These are phyloP conservation scores for Macrocybe gigantea DNA, from an alignment of 768 basidiomycete species.

Conservation along the genomic window DNA sequence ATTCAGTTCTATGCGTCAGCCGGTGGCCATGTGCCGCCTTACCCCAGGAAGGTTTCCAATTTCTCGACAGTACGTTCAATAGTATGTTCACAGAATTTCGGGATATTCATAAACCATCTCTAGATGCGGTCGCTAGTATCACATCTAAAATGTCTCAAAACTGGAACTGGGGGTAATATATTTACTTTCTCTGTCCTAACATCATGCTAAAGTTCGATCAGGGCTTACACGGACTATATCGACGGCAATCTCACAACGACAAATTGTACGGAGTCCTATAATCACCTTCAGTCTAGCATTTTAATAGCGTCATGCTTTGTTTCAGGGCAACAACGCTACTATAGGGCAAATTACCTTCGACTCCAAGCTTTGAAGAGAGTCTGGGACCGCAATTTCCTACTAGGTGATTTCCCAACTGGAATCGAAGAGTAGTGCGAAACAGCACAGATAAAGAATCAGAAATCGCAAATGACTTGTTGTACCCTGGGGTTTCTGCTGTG, in stretches of 20 bases:
- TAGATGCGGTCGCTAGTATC: conserved; percentile 20
- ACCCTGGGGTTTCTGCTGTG: too few relatives aligned
- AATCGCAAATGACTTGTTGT: too few relatives aligned
- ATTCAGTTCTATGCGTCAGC: conserved; percentile 32
- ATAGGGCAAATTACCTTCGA: conserved; percentile 22
- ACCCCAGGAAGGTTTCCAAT: conserved; percentile 25
- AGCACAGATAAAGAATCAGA: too few relatives aligned
- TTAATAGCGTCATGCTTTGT: not conserved
- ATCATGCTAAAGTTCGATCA: not conserved
- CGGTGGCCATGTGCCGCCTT: conserved; percentile 16
- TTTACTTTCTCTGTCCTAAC: not conserved
- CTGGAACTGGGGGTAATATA: conserved; percentile 22
- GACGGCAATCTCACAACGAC: conserved; percentile 21
- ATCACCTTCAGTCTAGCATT: not conserved
- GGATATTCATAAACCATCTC: not conserved
- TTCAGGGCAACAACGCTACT: conserved; percentile 28
- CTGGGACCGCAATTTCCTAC: too few relatives aligned
- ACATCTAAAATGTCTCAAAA: conserved; percentile 18
- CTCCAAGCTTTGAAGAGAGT: conserved; percentile 23
- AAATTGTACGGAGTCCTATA: conserved; percentile 20
- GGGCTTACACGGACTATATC: conserved; percentile 31
- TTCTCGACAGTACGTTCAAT: conserved; percentile 23
- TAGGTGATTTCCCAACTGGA: too few relatives aligned
- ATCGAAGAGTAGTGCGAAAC: too few relatives aligned
- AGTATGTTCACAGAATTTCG: not conserved